phyloP scores from a whole-genome alignment of 345 rosid species.

The Lumnitzera littorea region DNA sequence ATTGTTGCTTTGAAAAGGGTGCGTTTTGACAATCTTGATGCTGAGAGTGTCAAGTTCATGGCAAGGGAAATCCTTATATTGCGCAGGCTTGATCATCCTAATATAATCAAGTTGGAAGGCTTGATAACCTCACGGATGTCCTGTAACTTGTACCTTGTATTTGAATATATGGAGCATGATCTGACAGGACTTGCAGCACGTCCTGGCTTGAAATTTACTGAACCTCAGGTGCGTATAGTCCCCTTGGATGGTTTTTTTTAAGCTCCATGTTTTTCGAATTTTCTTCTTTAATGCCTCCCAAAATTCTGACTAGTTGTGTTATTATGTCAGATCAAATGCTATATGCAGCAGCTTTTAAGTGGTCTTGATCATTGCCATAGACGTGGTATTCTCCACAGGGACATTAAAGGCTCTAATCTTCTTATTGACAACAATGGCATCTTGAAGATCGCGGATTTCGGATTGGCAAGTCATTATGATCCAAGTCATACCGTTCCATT shows the following conservation, averaged over 20 bases:
- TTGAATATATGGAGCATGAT: constrained; percentile 99
- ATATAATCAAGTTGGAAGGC: constrained; percentile 85
- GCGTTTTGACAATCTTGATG: constrained; percentile 70
- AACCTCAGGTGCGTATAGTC: constrained; percentile 67
- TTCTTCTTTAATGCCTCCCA: neutral
- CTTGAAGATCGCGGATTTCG: constrained; percentile 96
- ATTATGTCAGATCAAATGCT: constrained; percentile 71
- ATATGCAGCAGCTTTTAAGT: constrained; percentile 86
- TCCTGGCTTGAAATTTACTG: constrained; percentile 73
- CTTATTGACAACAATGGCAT: constrained; percentile 70
- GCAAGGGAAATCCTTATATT: constrained; percentile 76
- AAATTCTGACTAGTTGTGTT: constrained; percentile 1
- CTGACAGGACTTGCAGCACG: constrained; percentile 83
- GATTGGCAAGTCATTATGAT: constrained; percentile 71
- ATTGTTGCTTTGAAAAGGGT: constrained; percentile 83
- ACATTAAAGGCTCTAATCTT: constrained; percentile 96
- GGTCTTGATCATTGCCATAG: constrained; percentile 96
- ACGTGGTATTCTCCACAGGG: constrained; percentile 78
- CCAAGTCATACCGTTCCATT: constrained; percentile 43
- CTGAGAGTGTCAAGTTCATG: constrained; percentile 89
- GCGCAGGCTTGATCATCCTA: constrained; percentile 90
- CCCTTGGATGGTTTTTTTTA: neutral
- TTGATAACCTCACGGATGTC: constrained; percentile 74
- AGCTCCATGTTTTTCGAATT: neutral
- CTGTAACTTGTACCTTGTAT: constrained; percentile 76